phyloP scores from a whole-genome alignment of 345 rosid genomes.

The Brassica cretica region DNA sequence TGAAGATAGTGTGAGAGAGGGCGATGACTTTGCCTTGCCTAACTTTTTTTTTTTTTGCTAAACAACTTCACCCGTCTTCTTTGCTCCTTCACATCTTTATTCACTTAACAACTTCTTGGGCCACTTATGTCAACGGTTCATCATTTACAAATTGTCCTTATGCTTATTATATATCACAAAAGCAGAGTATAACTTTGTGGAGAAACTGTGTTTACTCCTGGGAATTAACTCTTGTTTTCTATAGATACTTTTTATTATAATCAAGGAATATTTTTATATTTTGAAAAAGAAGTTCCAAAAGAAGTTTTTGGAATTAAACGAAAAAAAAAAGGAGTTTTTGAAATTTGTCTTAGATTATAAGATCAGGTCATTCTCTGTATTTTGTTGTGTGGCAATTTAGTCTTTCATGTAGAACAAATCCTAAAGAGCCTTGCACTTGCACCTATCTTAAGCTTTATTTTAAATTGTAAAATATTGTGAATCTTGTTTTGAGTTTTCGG shows the following conservation, averaged over 20 bases:
- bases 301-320: background rate
- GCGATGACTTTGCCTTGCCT: constrained; percentile 33
- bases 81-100: constrained; percentile 31
- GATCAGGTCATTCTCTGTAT: background rate
- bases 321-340: too few relatives aligned
- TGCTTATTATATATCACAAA: background rate
- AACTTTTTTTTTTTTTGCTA: too few relatives aligned
- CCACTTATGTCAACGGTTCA: background rate
- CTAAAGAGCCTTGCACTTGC: background rate
- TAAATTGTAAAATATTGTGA: background rate
- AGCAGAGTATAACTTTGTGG: background rate
- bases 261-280: background rate
- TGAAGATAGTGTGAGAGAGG: constrained; percentile 19
- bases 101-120: background rate
- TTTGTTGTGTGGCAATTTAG: background rate
- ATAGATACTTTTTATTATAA: background rate
- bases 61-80: constrained; percentile 33
- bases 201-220: background rate
- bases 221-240: background rate
- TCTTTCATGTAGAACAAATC: background rate
- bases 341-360: background rate
- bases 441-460: background rate
- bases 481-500: background rate
- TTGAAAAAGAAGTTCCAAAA: background rate
- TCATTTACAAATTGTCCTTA: background rate